Evolutionary conservation across 2,329 filamentous ascomycete genomes (phyloP).

Genomic region (Elsinoe perseae): DNA sequence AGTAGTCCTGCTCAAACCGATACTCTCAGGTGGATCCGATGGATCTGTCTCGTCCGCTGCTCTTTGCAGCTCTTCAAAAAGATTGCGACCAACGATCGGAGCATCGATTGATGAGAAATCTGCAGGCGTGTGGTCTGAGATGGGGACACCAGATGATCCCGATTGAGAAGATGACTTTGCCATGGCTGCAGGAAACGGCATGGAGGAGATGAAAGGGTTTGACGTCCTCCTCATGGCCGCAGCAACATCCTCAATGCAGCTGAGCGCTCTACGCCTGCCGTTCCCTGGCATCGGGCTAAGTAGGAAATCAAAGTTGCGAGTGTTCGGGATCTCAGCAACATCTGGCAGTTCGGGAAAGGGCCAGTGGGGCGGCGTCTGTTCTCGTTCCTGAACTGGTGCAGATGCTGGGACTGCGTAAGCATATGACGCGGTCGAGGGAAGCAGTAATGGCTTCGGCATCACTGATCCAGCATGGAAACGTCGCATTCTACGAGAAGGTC

Average conservation of each 20-base stretch:
- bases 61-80: constrained; percentile 29
- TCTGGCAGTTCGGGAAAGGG: constrained; percentile 18
- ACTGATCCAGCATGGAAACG: constrained; percentile 30
- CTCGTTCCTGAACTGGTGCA: constrained; percentile 24
- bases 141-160: constrained; percentile 1
- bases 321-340: constrained; percentile 7
- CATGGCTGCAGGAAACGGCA: constrained; percentile 15
- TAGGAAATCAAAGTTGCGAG: constrained; percentile 12
- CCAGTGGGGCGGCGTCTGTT: constrained; percentile 20
- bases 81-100: constrained; percentile 24
- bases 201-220: constrained; percentile 10
- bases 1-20: neutral
- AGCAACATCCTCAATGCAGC: constrained; percentile 14
- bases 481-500: constrained; percentile 27
- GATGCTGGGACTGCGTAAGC: constrained; percentile 23
- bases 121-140: constrained; percentile 16
- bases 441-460: constrained; percentile 29
- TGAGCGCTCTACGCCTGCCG: constrained; percentile 15
- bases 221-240: constrained; percentile 12
- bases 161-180: neutral
- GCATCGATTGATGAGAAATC: constrained; percentile 25
- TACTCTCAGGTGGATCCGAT: neutral
- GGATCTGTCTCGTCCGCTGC: constrained; percentile 4
- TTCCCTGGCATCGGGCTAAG: constrained; percentile 15
- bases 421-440: constrained; percentile 28